phyloP scores from a whole-genome alignment of 371 early-diverging fungal genomes.

The Apophysomyces elegans region DNA sequence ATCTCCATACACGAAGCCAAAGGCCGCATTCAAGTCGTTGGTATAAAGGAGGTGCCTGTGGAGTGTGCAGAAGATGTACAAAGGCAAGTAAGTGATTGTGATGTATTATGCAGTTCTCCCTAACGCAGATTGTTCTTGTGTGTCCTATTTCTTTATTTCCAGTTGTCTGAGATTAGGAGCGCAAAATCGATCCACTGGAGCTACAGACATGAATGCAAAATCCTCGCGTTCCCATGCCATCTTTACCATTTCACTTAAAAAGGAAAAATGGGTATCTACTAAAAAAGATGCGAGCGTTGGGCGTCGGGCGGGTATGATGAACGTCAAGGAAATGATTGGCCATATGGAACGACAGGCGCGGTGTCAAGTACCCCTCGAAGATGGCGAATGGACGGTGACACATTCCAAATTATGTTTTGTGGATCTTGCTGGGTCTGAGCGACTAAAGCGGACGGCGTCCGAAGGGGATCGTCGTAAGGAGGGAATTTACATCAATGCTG shows the following conservation, averaged over 20 bases:
- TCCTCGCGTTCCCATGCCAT: slow-evolving; percentile 98
- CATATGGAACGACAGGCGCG: slow-evolving; percentile 30
- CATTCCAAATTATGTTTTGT: slow-evolving; percentile 94
- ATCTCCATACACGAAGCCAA: slow-evolving; percentile 92
- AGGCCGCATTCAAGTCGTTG: slow-evolving; percentile 90
- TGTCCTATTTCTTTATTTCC: neutral
- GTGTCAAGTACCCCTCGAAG: slow-evolving; percentile 21
- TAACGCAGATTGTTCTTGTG: neutral
- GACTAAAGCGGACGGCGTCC: slow-evolving; percentile 94
- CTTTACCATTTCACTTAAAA: slow-evolving; percentile 87
- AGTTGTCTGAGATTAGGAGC: slow-evolving; percentile 78
- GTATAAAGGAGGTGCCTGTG: slow-evolving; percentile 86
- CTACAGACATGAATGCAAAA: slow-evolving; percentile 96
- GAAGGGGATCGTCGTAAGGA: slow-evolving; percentile 96
- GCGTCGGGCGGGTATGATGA: slow-evolving; percentile 22
- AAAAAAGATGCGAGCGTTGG: neutral
- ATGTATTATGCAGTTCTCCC: neutral
- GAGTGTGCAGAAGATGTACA: slow-evolving; percentile 79
- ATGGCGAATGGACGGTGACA: slow-evolving; percentile 47
- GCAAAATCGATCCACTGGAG: slow-evolving; percentile 88
- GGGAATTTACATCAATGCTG: slow-evolving; percentile 98
- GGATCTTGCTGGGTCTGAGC: slow-evolving; percentile 98
- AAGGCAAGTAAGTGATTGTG: slow-evolving; percentile 41
- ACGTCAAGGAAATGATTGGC: slow-evolving; percentile 29
- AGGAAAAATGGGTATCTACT: slow-evolving; percentile 34